Evolutionary conservation across 306 rosid genomes (phyloP).

Genomic region (Malus asiatica): DNA sequence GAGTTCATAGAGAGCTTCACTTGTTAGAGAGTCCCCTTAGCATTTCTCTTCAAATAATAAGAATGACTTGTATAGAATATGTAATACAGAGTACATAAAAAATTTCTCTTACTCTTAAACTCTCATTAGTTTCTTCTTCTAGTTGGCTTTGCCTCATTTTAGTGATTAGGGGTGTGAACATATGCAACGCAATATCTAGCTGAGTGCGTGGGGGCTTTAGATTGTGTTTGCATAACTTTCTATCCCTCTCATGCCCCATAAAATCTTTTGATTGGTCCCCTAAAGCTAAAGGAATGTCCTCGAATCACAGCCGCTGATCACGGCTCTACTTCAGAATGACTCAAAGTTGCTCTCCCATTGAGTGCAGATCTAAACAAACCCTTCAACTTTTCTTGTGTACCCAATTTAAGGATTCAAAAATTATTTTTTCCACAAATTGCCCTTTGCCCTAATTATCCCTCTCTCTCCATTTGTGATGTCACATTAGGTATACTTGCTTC

Average conservation of each 20-base stretch:
- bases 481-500: not conserved
- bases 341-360: slow-evolving; percentile 2
- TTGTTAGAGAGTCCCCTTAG: too few relatives aligned
- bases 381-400: not conserved
- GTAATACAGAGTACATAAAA: too few relatives aligned
- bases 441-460: not conserved
- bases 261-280: slow-evolving; percentile 18
- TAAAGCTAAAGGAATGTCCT: not conserved
- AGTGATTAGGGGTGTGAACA: not conserved
- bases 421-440: slow-evolving; percentile 12
- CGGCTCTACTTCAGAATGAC: slow-evolving; percentile 30
- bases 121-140: slow-evolving; percentile 16
- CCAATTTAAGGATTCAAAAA: not conserved
- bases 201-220: not conserved
- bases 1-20: too few relatives aligned
- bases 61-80: too few relatives aligned
- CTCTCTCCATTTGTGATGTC: slow-evolving; percentile 18
- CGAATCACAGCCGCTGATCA: slow-evolving; percentile 53
- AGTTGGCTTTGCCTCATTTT: not conserved
- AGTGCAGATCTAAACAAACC: not conserved
- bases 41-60: too few relatives aligned
- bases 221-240: not conserved
- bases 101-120: not conserved
- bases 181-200: not conserved
- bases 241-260: slow-evolving; percentile 1